Conservation (phyloP, 1,139 yeast species). For the Zygosaccharomyces sapae region DNA sequence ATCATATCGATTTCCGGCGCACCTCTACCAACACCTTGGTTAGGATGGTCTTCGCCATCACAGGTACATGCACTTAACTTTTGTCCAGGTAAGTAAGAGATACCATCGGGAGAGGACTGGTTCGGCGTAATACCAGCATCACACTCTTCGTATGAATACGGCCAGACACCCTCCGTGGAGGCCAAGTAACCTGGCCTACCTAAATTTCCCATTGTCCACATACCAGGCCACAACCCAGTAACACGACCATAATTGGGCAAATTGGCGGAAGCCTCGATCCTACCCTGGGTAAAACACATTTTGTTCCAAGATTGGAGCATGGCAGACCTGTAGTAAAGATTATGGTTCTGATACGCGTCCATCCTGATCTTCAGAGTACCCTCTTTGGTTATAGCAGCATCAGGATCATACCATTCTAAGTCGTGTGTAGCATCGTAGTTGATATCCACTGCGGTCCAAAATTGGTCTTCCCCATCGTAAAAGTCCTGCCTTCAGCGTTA, state of each 20-base stretch:
- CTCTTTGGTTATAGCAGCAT: slow-evolving; percentile 63
- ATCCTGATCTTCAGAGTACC: slow-evolving; percentile 63
- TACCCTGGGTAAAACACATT: slow-evolving; percentile 75
- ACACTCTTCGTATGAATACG: slow-evolving; percentile 74
- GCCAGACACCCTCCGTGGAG: slow-evolving; percentile 84
- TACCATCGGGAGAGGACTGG: slow-evolving; percentile 78
- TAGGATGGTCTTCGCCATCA: slow-evolving; percentile 74
- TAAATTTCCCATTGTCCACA: slow-evolving; percentile 83
- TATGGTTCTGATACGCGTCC: slow-evolving; percentile 72
- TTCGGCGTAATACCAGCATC: slow-evolving; percentile 91
- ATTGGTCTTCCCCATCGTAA: slow-evolving; percentile 79
- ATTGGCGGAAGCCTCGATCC: slow-evolving; percentile 62
- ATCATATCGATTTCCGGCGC: slow-evolving; percentile 86
- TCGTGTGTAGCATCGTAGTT: slow-evolving; percentile 78
- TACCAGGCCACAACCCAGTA: slow-evolving; percentile 84
- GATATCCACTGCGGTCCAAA: slow-evolving; percentile 71
- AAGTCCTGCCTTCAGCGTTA: slow-evolving; percentile 75
- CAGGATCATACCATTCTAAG: slow-evolving; percentile 87
- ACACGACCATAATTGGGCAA: slow-evolving; percentile 67
- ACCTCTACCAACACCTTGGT: slow-evolving; percentile 73
- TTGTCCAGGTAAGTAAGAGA: slow-evolving; percentile 76
- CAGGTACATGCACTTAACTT: slow-evolving; percentile 66
- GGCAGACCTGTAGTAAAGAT: slow-evolving; percentile 71
- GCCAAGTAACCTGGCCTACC: slow-evolving; percentile 82
- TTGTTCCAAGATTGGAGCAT: slow-evolving; percentile 86